Conservation (phyloP, 208 protist species). For the Kentomonas sorsogonicus region DNA sequence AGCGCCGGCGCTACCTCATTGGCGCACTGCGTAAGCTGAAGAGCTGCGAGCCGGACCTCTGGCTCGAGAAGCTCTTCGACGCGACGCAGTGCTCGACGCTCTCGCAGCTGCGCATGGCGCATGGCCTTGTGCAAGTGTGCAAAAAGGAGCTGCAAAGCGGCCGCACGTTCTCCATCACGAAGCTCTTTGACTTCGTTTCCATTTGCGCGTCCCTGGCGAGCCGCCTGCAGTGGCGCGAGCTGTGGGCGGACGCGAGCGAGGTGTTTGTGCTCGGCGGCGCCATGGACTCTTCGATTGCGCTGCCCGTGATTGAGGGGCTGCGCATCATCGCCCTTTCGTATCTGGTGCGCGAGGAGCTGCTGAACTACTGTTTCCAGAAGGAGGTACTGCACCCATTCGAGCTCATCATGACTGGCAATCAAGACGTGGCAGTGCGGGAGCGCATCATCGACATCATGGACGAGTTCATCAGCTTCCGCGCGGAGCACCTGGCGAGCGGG, state of each 20-base stretch:
- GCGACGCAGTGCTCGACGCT: conserved; percentile 55
- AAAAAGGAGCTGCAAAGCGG: conserved; percentile 54
- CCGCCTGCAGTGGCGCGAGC: conserved; percentile 77
- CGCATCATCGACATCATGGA: conserved; percentile 61
- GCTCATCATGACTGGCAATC: conserved; percentile 67
- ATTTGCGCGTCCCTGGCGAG: conserved; percentile 66
- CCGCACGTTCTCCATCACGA: conserved; percentile 79
- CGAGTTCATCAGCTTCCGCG: conserved; percentile 75
- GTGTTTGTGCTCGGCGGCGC: conserved; percentile 63
- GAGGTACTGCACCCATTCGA: conserved; percentile 75
- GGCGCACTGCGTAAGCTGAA: conserved; percentile 28
- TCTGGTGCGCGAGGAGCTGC: conserved; percentile 67
- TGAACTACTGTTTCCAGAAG: conserved; percentile 85
- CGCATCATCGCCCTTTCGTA: conserved; percentile 66
- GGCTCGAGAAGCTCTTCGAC: conserved; percentile 82
- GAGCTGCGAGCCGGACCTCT: conserved; percentile 52
- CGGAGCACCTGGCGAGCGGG: conserved; percentile 65
- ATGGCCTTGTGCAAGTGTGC: conserved; percentile 62
- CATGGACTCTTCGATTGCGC: conserved; percentile 40
- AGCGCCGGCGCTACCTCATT: conserved; percentile 44
- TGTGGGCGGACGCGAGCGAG: conserved; percentile 67
- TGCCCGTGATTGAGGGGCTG: conserved; percentile 32
- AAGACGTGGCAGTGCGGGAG: conserved; percentile 45
- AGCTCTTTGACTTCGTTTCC: conserved; percentile 81
- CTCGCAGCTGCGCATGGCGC: conserved; percentile 72